These are phyloP conservation scores for Lathyrus aphaca DNA, from an alignment of 306 rosid genomes.

Conservation along the genomic window DNA sequence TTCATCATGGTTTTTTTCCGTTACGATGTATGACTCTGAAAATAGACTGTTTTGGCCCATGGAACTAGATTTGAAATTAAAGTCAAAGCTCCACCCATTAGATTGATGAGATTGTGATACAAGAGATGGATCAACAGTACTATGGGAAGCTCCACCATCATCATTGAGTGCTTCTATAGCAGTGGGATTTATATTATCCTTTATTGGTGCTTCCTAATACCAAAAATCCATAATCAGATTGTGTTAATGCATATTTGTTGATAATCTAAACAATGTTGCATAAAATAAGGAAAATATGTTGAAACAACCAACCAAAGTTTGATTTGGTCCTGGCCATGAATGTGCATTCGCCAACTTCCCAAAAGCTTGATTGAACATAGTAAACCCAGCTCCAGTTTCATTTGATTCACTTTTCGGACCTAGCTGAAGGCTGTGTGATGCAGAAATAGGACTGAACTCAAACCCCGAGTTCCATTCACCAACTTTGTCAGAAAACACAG, in stretches of 20 bases:
- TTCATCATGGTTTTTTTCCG: slow-evolving; percentile 42
- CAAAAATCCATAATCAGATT: slow-evolving; percentile 41
- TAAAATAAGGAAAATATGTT: slow-evolving; percentile 31
- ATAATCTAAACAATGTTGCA: slow-evolving; percentile 27
- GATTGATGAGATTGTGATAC: slow-evolving; percentile 48
- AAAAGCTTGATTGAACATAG: slow-evolving; percentile 37
- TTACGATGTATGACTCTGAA: slow-evolving; percentile 43
- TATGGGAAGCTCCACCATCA: slow-evolving; percentile 40
- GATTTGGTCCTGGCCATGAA: slow-evolving; percentile 50
- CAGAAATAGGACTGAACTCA: slow-evolving; percentile 53
- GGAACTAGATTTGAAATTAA: slow-evolving; percentile 51
- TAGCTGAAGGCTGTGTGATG: slow-evolving; percentile 36
- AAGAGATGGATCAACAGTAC: slow-evolving; percentile 43
- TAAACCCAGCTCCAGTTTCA: slow-evolving; percentile 37
- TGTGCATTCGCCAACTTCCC: slow-evolving; percentile 55
- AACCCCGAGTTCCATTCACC: slow-evolving; percentile 56
- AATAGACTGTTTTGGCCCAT: slow-evolving; percentile 38
- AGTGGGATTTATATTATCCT: slow-evolving; percentile 38
- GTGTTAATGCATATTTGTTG: slow-evolving; percentile 16
- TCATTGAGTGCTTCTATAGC: slow-evolving; percentile 34
- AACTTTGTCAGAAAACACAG: slow-evolving; percentile 46
- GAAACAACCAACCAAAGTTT: slow-evolving; percentile 55
- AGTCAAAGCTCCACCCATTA: slow-evolving; percentile 51
- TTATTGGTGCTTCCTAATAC: slow-evolving; percentile 55
- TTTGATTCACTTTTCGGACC: slow-evolving; percentile 39